A percentile compares a stretch with the other conserved stretches of the same genome.
These are phyloP conservation scores for Neoboletus brunneissimus DNA, from an alignment of 768 basidiomycete genomes.

Conservation along the genomic window DNA sequence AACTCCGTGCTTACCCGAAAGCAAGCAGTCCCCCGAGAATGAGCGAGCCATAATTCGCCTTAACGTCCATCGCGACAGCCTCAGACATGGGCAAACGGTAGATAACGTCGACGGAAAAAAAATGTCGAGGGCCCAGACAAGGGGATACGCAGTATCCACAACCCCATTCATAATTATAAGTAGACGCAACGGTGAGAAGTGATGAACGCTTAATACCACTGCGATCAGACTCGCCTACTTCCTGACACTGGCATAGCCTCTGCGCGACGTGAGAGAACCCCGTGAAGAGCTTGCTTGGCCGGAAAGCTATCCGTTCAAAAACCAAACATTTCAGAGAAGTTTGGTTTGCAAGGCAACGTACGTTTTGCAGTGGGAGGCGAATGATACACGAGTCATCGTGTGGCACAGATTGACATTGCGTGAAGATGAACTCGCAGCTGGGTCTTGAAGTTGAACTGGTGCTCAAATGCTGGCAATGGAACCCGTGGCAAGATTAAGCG, in stretches of 20 bases:
- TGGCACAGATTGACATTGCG: too few relatives aligned
- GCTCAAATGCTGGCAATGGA: too few relatives aligned
- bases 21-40: slow-evolving; percentile 23
- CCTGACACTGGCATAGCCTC: neutral
- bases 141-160: neutral
- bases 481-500: too few relatives aligned
- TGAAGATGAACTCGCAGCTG: too few relatives aligned
- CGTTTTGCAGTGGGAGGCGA: too few relatives aligned
- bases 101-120: neutral
- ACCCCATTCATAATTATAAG: slow-evolving; percentile 5
- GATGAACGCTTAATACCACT: neutral
- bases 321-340: too few relatives aligned
- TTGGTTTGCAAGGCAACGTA: too few relatives aligned
- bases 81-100: slow-evolving; percentile 2
- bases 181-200: neutral
- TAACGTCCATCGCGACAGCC: neutral
- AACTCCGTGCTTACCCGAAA: slow-evolving; percentile 11
- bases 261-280: neutral
- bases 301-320: too few relatives aligned
- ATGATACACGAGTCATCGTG: too few relatives aligned
- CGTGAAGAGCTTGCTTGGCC: neutral
- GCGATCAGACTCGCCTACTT: neutral
- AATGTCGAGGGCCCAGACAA: neutral
- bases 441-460: too few relatives aligned
- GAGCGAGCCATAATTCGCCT: slow-evolving; percentile 17